phyloP scores from a whole-genome alignment of 805 yeast genomes.

The Metschnikowia hibisci region DNA sequence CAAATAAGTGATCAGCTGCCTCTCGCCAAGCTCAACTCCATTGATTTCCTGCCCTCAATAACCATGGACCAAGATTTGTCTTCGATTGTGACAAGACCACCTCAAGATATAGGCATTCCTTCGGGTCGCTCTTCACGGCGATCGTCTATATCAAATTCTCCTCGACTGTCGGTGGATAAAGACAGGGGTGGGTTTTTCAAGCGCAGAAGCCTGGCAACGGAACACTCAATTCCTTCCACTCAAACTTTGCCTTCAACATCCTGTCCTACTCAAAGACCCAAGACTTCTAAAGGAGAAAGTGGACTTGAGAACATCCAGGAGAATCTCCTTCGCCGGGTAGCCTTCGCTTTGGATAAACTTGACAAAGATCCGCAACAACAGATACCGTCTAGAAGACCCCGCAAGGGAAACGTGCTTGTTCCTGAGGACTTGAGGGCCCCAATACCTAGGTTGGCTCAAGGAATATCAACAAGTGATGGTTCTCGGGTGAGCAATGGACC shows the following conservation, averaged over 20 bases:
- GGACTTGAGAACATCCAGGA: constrained; percentile 32
- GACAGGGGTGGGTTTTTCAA: constrained; percentile 18
- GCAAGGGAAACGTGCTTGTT: constrained; percentile 47
- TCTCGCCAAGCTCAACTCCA: constrained; percentile 2
- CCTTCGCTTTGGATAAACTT: constrained; percentile 72
- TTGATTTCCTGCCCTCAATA: constrained; percentile 4
- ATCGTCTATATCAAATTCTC: constrained; percentile 8
- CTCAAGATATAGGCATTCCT: constrained; percentile 23
- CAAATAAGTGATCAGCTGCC: constrained; percentile 1
- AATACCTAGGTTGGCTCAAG: constrained; percentile 62
- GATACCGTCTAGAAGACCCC: constrained; percentile 54
- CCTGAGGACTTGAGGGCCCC: constrained; percentile 67
- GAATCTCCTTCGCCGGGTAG: constrained; percentile 55
- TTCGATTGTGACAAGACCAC: constrained; percentile 24
- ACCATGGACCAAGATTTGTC: constrained; percentile 22
- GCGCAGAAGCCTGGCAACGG: constrained; percentile 17
- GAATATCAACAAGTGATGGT: constrained; percentile 50
- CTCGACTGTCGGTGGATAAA: constrained; percentile 14
- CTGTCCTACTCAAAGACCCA: constrained; percentile 36
- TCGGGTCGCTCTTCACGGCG: constrained; percentile 10
- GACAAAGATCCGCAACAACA: constrained; percentile 61
- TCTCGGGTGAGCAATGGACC: constrained; percentile 12
- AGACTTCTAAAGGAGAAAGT: constrained; percentile 35
- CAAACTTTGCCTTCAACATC: not conserved
- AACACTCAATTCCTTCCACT: not conserved